phyloP scores from a whole-genome alignment of 208 protist species.

The Trypanosoma caninum region DNA sequence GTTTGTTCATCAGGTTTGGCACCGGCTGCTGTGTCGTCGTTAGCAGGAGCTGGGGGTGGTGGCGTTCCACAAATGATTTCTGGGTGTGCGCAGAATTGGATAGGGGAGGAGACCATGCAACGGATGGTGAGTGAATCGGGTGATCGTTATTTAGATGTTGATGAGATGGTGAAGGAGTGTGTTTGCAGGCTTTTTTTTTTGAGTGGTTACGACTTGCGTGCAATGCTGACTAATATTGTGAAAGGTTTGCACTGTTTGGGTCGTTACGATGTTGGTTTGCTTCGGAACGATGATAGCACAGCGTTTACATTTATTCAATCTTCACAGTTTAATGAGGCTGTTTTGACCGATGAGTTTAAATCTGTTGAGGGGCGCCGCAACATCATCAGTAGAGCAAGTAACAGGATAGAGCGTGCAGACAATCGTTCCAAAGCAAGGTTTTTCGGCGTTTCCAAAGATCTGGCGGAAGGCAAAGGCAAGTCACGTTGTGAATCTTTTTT shows the following conservation, averaged over 20 bases:
- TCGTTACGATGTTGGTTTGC: conserved; percentile 72
- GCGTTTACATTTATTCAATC: conserved; percentile 83
- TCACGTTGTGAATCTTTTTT: background rate
- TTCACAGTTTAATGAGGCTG: conserved; percentile 40
- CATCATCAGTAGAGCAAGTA: conserved; percentile 46
- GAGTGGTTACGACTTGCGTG: conserved; percentile 70
- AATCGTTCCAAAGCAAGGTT: conserved; percentile 32
- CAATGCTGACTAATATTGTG: conserved; percentile 57
- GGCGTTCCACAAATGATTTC: conserved; percentile 27
- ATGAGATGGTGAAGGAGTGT: conserved; percentile 64
- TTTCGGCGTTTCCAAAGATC: conserved; percentile 14
- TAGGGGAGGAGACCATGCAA: conserved; percentile 41
- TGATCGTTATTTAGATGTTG: conserved; percentile 67
- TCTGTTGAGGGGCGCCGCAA: conserved; percentile 45
- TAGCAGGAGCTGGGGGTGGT: background rate
- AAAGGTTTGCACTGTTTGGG: conserved; percentile 74
- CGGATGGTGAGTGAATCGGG: conserved; percentile 40
- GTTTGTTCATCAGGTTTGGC: background rate
- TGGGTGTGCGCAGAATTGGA: conserved; percentile 29
- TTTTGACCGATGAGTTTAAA: conserved; percentile 13
- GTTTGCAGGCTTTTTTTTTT: conserved; percentile 72
- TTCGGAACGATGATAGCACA: conserved; percentile 72
- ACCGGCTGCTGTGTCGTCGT: background rate
- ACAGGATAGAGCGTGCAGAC: conserved; percentile 52
- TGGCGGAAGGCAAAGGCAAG: background rate